phyloP scores from a whole-genome alignment of 2,329 filamentous ascomycete genomes.

The Colletotrichum brevisporum region DNA sequence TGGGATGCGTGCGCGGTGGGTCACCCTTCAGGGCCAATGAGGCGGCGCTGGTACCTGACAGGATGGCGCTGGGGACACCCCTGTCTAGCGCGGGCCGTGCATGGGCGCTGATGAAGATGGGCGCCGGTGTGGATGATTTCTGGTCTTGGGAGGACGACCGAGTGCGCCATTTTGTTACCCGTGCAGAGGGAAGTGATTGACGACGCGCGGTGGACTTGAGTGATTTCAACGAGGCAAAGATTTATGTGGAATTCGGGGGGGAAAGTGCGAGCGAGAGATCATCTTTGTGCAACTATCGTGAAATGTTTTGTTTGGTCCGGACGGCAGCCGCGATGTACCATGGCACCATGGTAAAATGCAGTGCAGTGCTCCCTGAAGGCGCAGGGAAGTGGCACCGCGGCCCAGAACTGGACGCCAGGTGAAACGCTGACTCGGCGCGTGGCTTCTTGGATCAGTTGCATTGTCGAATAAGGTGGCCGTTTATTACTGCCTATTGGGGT shows the following conservation, averaged over 20 bases:
- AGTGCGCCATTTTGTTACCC: constrained; percentile 24
- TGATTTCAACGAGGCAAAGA: no score
- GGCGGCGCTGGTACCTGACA: constrained; percentile 31
- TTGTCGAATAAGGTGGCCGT: constrained; percentile 22
- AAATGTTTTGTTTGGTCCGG: constrained; percentile 30
- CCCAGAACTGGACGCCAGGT: constrained; percentile 19
- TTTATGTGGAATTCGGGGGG: no score
- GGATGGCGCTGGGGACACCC: constrained; percentile 8
- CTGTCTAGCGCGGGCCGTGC: constrained; percentile 31
- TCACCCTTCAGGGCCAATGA: constrained; percentile 10
- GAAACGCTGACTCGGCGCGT: constrained; percentile 36
- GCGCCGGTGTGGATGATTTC: constrained; percentile 38
- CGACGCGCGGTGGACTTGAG: not conserved
- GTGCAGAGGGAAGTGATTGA: constrained; percentile 4
- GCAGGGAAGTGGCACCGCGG: constrained; percentile 13
- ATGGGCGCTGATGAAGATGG: constrained; percentile 37
- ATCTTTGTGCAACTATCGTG: constrained; percentile 17
- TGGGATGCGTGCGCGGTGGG: constrained; percentile 19
- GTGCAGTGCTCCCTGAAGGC: constrained; percentile 2
- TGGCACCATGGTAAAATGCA: not conserved
- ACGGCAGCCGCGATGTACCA: not conserved
- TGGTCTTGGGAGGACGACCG: constrained; percentile 2
- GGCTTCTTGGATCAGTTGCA: constrained; percentile 24
- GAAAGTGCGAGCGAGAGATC: not conserved
- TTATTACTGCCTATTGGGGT: no score